Conservation (phyloP, 805 yeast species). For the Yueomyces sinensis region DNA sequence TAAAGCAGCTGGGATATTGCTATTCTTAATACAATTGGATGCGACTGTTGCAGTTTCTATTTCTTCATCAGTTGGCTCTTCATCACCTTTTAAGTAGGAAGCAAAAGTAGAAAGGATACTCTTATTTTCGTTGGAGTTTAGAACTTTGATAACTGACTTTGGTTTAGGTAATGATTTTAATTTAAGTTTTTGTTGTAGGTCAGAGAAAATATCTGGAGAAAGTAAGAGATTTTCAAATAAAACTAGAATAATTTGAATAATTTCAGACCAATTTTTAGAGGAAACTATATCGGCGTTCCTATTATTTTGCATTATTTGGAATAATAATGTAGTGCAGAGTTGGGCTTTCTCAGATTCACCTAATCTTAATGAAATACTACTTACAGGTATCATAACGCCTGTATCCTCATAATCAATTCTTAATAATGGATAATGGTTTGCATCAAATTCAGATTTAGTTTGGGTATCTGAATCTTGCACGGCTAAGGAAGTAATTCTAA, state of each 20-base stretch:
- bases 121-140: constrained; percentile 47
- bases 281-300: constrained; percentile 28
- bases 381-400: constrained; percentile 48
- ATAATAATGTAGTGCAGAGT: constrained; percentile 69
- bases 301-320: constrained; percentile 54
- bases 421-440: constrained; percentile 26
- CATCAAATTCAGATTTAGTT: constrained; percentile 2
- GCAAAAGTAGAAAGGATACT: constrained; percentile 83
- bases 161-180: constrained; percentile 44
- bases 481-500: constrained; percentile 57
- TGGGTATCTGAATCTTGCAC: constrained; percentile 6
- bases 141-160: constrained; percentile 50
- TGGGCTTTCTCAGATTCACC: constrained; percentile 89
- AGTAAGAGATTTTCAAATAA: constrained; percentile 61
- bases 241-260: constrained; percentile 47
- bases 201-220: constrained; percentile 46
- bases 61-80: constrained; percentile 90
- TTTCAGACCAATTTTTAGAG: constrained; percentile 40
- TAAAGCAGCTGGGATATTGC: constrained; percentile 44
- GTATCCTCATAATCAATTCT: constrained; percentile 35
- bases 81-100: constrained; percentile 82
- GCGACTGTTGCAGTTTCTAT: constrained; percentile 74
- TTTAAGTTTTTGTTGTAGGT: constrained; percentile 43
- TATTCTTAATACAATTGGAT: constrained; percentile 64
- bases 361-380: constrained; percentile 66